Conservation (phyloP, 2,329 filamentous ascomycete genomes). For the Cryphonectria japonica region DNA sequence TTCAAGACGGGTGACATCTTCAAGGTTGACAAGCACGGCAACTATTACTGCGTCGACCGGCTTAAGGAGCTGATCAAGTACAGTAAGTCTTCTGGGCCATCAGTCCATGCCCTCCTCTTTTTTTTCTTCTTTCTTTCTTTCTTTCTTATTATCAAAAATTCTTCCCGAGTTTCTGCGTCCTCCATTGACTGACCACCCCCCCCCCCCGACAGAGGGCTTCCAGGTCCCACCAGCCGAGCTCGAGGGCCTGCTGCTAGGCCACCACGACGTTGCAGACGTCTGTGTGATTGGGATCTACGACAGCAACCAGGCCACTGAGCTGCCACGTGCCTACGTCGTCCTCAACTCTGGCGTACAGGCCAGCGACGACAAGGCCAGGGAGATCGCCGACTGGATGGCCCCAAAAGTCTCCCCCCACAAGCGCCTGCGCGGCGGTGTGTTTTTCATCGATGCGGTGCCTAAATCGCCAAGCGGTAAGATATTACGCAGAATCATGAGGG, state of each 20-base stretch:
- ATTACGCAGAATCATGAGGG: conserved; percentile 47
- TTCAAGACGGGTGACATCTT: conserved; percentile 92
- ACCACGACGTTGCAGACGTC: conserved; percentile 55
- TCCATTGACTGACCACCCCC: conserved; percentile 34
- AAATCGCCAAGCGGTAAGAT: conserved; percentile 66
- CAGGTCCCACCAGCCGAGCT: conserved; percentile 72
- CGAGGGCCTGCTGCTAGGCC: conserved; percentile 51
- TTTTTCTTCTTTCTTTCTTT: no score
- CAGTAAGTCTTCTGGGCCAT: conserved; percentile 44
- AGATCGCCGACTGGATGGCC: conserved; percentile 45
- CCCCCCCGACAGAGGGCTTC: conserved; percentile 64
- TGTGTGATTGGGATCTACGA: conserved; percentile 68
- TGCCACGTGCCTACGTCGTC: conserved; percentile 70
- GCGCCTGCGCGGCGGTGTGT: conserved; percentile 70
- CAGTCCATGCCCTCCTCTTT: not conserved
- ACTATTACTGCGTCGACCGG: conserved; percentile 90
- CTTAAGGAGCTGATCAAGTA: conserved; percentile 71
- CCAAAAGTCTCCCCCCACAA: conserved; percentile 57
- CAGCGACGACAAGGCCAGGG: conserved; percentile 43
- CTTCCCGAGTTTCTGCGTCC: not conserved
- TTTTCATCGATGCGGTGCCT: conserved; percentile 70
- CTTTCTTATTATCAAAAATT: not conserved
- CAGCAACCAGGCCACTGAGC: conserved; percentile 64
- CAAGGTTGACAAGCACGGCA: conserved; percentile 73
- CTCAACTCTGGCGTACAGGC: conserved; percentile 43